Percentiles rank a stretch among this genome's conserved stretches.
Evolutionary conservation across 2,329 filamentous ascomycete species (phyloP).

Genomic region (Mycocentrospora acerina): DNA sequence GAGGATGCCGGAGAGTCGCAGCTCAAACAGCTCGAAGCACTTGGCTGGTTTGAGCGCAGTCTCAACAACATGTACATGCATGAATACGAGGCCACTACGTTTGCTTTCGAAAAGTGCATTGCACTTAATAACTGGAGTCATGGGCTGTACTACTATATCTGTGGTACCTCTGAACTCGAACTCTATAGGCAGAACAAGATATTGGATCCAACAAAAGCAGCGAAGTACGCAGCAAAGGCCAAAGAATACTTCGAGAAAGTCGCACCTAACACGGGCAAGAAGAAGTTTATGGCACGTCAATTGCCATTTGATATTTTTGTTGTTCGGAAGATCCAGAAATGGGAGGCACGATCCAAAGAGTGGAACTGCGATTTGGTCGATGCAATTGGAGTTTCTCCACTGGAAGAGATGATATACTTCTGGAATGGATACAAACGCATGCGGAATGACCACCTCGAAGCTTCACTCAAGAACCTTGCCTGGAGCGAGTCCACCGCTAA

Average conservation of each 20-base stretch:
- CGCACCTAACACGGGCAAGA: slow-evolving; percentile 75
- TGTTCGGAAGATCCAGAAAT: slow-evolving; percentile 80
- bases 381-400: slow-evolving; percentile 75
- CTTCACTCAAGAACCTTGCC: slow-evolving; percentile 62
- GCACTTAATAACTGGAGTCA: slow-evolving; percentile 81
- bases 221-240: slow-evolving; percentile 52
- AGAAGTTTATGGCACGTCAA: slow-evolving; percentile 85
- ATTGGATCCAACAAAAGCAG: slow-evolving; percentile 45
- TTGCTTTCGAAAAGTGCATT: slow-evolving; percentile 64
- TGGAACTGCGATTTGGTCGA: slow-evolving; percentile 69
- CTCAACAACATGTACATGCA: slow-evolving; percentile 78
- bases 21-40: slow-evolving; percentile 84
- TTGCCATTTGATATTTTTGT: slow-evolving; percentile 89
- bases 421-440: slow-evolving; percentile 91
- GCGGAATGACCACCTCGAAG: slow-evolving; percentile 63
- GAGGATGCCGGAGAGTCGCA: slow-evolving; percentile 62
- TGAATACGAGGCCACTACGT: slow-evolving; percentile 71
- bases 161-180: slow-evolving; percentile 75
- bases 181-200: slow-evolving; percentile 67
- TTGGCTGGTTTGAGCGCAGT: slow-evolving; percentile 82
- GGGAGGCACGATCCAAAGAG: slow-evolving; percentile 74
- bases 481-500: slow-evolving; percentile 64
- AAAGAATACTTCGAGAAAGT: slow-evolving; percentile 71
- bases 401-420: slow-evolving; percentile 89
- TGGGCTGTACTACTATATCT: slow-evolving; percentile 85